These are phyloP conservation scores for Penicillium diatomitis DNA, from an alignment of 495 filamentous ascomycete species.

Conservation along the genomic window DNA sequence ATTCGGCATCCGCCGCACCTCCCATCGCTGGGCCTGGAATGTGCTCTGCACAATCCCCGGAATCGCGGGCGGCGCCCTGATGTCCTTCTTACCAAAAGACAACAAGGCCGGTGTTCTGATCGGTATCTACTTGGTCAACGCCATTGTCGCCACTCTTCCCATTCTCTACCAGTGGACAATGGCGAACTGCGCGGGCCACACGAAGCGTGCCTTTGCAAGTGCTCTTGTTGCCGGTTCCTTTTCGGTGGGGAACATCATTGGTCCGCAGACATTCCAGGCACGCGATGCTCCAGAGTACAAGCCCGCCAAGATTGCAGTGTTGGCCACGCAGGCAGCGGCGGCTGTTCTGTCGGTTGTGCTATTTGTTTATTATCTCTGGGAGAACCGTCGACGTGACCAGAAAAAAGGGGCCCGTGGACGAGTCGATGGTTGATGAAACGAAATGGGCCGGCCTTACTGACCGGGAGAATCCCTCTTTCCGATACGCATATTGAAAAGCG, in stretches of 20 bases:
- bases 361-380: conserved; percentile 36
- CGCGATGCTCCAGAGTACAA: conserved; percentile 50
- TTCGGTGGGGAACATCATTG: conserved; percentile 57
- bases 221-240: conserved; percentile 51
- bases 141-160: conserved; percentile 32
- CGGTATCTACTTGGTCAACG: conserved; percentile 57
- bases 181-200: conserved; percentile 41
- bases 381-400: conserved; percentile 31
- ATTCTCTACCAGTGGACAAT: conserved; percentile 42
- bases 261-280: conserved; percentile 55
- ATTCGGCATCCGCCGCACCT: conserved; percentile 30
- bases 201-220: conserved; percentile 44
- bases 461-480: conserved; percentile 29
- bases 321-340: conserved; percentile 38
- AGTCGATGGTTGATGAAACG: conserved; percentile 14
- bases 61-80: conserved; percentile 48
- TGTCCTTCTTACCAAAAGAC: conserved; percentile 46
- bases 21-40: conserved; percentile 44
- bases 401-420: conserved; percentile 8
- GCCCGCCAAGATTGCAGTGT: conserved; percentile 53
- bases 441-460: conserved; percentile 37
- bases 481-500: conserved; percentile 34
- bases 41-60: conserved; percentile 34
- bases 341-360: conserved; percentile 31
- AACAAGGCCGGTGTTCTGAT: conserved; percentile 44